Base-by-base conservation (phyloP, 1,139 yeast species). In the Ogataea hybrid region DNA sequence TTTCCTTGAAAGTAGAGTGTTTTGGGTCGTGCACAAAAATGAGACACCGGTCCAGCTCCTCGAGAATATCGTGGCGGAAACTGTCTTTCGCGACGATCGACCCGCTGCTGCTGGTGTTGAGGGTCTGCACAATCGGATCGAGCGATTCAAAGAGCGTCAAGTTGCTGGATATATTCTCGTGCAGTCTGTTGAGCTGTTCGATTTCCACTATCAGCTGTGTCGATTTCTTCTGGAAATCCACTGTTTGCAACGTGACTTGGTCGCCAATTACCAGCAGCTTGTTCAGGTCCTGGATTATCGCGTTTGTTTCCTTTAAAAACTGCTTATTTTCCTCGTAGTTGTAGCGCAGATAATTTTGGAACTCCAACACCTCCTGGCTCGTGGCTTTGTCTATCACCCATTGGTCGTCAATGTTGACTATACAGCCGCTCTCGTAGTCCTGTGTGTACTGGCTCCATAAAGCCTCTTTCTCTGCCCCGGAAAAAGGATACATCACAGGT, bases 111-210 rank as follows among this genome's bases (percentile, higher is more conserved):
- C 88, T 86, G 18, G 79, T 76, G 48, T 89, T 84, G 47, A 92
- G 70, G 35, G 73, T 72, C 46, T 80, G 73, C 17, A 87, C 83
- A 23, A 88, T 81, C 4, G 74, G 68, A 42, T 88, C 95, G 44
- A 90, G 67, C 21, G 77, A 71, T 47, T 84, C 89, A 58, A 87
- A 89, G 43, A 80, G 71, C 32, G 68, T 64, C 46, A 90, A 70
- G 42, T 80, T 73, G 1, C 57, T 49, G 28, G 77, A 73, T 17
- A 90, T 68, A 5, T 78, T 76, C 2, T 64, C 62, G 30, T 77
- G 69, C 35, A 80, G 64, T 1, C 50, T 45, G 14, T 68, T 65
- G 44, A 81, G 67, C 17, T 70, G 68, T 3, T 63, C 63, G 48
- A 81, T 79, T 40, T 78, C 74, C 3, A 69, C 66, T 44, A 83